Percentiles rank a stretch among this genome's conserved stretches.
Evolutionary conservation across 768 basidiomycete species (phyloP).

Genomic region (button mushroom (Agaricus bisporus)): DNA sequence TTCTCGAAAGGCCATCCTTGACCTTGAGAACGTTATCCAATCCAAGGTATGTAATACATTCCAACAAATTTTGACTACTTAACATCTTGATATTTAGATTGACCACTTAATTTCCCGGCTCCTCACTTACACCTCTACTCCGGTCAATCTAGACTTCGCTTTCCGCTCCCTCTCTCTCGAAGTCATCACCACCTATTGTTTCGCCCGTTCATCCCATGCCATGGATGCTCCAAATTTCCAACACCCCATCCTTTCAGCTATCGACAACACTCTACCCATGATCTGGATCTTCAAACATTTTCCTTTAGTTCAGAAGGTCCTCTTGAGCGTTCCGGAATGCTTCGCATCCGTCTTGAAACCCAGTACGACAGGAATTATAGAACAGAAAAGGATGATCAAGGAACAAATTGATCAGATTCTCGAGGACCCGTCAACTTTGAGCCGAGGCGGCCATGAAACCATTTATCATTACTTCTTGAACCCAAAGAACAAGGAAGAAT

Average conservation of each 20-base stretch:
- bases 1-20: constrained; percentile 31
- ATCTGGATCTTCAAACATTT: constrained; percentile 33
- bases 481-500: constrained; percentile 8
- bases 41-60: constrained; percentile 20
- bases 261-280: constrained; percentile 30
- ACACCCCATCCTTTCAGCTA: constrained; percentile 26
- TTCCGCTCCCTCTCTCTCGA: constrained; percentile 33
- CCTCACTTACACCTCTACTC: constrained; percentile 12
- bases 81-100: constrained; percentile 17
- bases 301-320: constrained; percentile 23
- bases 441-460: constrained; percentile 27
- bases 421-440: constrained; percentile 24
- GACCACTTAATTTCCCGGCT: constrained; percentile 25
- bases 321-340: constrained; percentile 26
- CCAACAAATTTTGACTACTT: not conserved
- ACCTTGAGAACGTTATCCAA: constrained; percentile 29
- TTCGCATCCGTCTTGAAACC: constrained; percentile 28
- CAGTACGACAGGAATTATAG: constrained; percentile 28
- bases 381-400: constrained; percentile 27
- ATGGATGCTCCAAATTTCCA: constrained; percentile 25
- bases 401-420: constrained; percentile 29
- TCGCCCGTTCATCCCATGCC: constrained; percentile 25
- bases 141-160: constrained; percentile 31
- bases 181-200: constrained; percentile 35
- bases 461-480: constrained; percentile 32